phyloP scores from a whole-genome alignment of 2,329 filamentous ascomycete species.

The Cryphonectria parasitica region DNA sequence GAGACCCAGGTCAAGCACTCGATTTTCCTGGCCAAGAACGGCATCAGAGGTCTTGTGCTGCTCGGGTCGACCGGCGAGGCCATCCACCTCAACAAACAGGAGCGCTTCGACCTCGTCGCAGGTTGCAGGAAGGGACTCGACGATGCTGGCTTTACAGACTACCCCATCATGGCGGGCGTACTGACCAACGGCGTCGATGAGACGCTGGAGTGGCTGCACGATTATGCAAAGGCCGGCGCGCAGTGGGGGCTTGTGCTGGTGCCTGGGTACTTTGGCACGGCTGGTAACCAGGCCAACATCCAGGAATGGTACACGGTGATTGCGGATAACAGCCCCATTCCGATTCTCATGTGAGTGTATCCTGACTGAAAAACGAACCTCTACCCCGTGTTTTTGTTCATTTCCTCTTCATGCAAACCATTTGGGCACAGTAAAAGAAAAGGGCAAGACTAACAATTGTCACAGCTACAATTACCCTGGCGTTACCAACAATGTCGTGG shows the following conservation, averaged over 20 bases:
- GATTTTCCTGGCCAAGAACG: constrained; percentile 62
- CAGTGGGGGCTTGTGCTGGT: constrained; percentile 67
- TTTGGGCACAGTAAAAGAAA: background rate
- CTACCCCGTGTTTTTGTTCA: background rate
- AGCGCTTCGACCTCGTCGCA: constrained; percentile 59
- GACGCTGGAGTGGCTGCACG: constrained; percentile 52
- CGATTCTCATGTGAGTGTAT: constrained; percentile 59
- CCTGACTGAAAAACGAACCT: background rate
- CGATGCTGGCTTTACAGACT: constrained; percentile 58
- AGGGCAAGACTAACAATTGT: constrained; percentile 3
- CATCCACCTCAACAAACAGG: constrained; percentile 62
- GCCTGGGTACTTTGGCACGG: constrained; percentile 67
- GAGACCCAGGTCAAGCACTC: constrained; percentile 61
- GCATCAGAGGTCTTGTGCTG: constrained; percentile 64
- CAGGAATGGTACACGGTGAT: constrained; percentile 64
- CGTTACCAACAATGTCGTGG: constrained; percentile 65
- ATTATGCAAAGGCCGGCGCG: constrained; percentile 59
- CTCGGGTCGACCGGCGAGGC: constrained; percentile 68
- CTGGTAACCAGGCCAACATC: constrained; percentile 61
- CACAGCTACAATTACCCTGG: constrained; percentile 62
- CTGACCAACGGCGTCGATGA: constrained; percentile 64
- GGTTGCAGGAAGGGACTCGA: constrained; percentile 59
- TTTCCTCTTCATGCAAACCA: background rate
- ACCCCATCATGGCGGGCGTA: constrained; percentile 65
- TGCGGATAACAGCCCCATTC: constrained; percentile 63